These are phyloP conservation scores for Zalaria sp. DNA, from an alignment of 2,329 filamentous ascomycete species.

Conservation along the genomic window DNA sequence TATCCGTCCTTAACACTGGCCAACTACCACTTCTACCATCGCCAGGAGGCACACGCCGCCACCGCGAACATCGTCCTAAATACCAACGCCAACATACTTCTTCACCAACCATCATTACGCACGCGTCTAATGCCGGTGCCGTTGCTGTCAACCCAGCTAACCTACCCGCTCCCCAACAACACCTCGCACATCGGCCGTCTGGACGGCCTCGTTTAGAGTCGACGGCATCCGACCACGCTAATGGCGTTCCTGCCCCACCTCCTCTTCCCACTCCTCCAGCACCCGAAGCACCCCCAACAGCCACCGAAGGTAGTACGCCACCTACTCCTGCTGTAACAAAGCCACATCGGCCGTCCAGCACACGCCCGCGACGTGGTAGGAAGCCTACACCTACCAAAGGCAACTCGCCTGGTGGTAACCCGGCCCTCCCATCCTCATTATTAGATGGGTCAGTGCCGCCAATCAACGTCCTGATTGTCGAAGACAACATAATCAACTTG, in stretches of 20 bases:
- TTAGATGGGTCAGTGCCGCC: conserved; percentile 78
- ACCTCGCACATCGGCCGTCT: conserved; percentile 13
- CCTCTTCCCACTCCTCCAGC: conserved; percentile 42
- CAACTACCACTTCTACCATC: conserved; percentile 72
- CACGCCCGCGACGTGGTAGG: conserved; percentile 4
- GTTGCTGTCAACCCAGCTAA: conserved; percentile 12
- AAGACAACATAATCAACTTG: conserved; percentile 97
- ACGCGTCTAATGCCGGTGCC: conserved; percentile 17
- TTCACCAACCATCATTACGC: conserved; percentile 57
- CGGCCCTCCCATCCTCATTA: conserved; percentile 4
- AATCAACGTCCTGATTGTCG: conserved; percentile 93
- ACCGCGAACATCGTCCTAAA: conserved; percentile 36
- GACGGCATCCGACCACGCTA: conserved; percentile 26
- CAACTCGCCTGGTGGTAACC: conserved; percentile 24
- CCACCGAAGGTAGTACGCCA: conserved; percentile 12
- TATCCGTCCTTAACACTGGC: conserved; percentile 67
- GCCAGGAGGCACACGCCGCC: conserved; percentile 49
- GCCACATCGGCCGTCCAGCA: conserved; percentile 3
- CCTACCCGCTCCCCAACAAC: conserved; percentile 24
- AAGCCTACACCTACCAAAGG: conserved; percentile 9
- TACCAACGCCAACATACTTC: conserved; percentile 61
- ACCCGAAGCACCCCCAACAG: conserved; percentile 16
- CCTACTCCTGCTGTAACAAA: conserved; percentile 14
- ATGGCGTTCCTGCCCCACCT: conserved; percentile 27
- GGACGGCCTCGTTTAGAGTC: conserved; percentile 24